Evolutionary conservation across 1,284 basidiomycete species (phyloP), one percentile per base, ranked within the genome.

Genomic region (Phylloboletellus chloephorus): DNA sequence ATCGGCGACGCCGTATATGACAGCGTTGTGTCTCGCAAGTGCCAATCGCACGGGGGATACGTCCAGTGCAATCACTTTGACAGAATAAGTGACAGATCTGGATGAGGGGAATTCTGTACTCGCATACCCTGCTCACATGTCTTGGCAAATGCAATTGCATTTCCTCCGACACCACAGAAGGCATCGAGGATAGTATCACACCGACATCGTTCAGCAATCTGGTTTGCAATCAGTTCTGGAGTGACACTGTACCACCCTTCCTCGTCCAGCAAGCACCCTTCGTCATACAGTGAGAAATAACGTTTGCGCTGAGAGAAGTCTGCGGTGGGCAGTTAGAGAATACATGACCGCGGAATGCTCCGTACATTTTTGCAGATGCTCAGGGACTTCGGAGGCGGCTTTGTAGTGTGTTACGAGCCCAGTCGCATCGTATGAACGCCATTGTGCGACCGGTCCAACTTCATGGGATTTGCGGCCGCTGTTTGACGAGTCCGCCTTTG

Each of bases 221-320:
- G 91, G 46, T 78, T 67, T 3, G 95, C 96, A 12, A 99, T 83
- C 24, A 74, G 73, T 56, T 98, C 94, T 0, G 96, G 95, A 0
- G 96, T 99, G 40, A 98, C 83, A 45, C 89, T 93, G 65, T 87
- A 99, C 96, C 96, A 98, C 3, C 93, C 94, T 63, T 93, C 88
- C 52, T 83, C 78, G 50, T 93, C 88, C 3, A 92, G 64, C 8
- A 89, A 65, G 53, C 85, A 88, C 3, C 87, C 88, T 35, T 78
- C 64, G 37, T 84, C 79, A 57, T 93, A 96, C 12, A 78, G 65
- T 1, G 85, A 87, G 62, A 96, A 91, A 48, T 81, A 82, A 2
- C 88, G 76, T 39, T 79, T 73, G 21, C 93, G 73, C 59, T 97
- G 93, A 11, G 73, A 75, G 57, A 88, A 96, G 61, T 96, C 92